Percentiles rank a stretch among this genome's conserved stretches.
These are phyloP conservation scores for Leptographium wingfieldii DNA, from an alignment of 2,329 filamentous ascomycete species.

Conservation along the genomic window DNA sequence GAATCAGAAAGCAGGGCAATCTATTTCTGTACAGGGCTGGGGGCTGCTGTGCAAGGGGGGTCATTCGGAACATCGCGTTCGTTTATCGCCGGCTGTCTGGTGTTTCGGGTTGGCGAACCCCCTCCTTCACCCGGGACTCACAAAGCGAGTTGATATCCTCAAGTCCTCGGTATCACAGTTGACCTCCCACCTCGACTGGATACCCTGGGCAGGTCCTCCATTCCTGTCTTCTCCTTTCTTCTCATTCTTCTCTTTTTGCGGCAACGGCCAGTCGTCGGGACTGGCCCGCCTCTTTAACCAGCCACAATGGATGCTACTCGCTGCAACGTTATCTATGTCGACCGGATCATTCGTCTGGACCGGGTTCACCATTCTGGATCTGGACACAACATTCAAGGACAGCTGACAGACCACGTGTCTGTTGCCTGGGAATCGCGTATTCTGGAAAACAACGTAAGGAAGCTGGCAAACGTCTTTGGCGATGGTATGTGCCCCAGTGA, in stretches of 20 bases:
- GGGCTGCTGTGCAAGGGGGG: conserved; percentile 8
- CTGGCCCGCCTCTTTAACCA: conserved; percentile 39
- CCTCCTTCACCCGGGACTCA: background rate
- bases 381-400: conserved; percentile 11
- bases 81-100: conserved; percentile 9
- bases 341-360: conserved; percentile 37
- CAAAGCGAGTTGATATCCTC: background rate
- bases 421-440: conserved; percentile 23
- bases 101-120: conserved; percentile 14
- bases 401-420: background rate
- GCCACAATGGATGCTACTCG: conserved; percentile 44
- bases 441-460: conserved; percentile 32
- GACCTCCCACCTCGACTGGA: background rate
- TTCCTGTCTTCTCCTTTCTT: background rate
- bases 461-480: conserved; percentile 41
- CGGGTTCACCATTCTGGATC: conserved; percentile 25
- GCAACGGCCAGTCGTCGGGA: conserved; percentile 45
- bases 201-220: background rate
- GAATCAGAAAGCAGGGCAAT: background rate
- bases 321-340: conserved; percentile 49
- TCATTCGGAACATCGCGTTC: conserved; percentile 5
- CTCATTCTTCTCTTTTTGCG: conserved; percentile 17
- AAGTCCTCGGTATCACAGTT: background rate
- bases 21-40: conserved; percentile 5
- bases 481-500: conserved; percentile 29